Conservation (phyloP, 2,329 filamentous ascomycete genomes). For the Thelonectria rubi region DNA sequence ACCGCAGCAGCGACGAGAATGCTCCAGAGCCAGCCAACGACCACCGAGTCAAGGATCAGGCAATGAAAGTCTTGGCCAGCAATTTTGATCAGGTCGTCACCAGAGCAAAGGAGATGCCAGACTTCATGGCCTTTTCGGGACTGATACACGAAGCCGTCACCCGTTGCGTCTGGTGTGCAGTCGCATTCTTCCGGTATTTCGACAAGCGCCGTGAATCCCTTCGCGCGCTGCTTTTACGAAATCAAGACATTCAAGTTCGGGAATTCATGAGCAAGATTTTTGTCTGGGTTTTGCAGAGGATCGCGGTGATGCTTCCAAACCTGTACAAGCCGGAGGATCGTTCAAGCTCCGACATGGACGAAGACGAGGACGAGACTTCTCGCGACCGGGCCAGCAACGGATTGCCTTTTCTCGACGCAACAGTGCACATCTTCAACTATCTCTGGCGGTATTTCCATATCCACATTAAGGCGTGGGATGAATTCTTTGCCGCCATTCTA, state of each 20-base stretch:
- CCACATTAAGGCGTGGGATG: conserved; percentile 74
- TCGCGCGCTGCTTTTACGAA: conserved; percentile 71
- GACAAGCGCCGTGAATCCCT: conserved; percentile 63
- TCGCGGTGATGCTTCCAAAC: conserved; percentile 59
- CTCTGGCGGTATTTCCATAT: conserved; percentile 72
- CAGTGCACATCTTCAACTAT: conserved; percentile 59
- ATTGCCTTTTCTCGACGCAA: conserved; percentile 47
- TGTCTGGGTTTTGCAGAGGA: conserved; percentile 59
- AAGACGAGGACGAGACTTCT: conserved; percentile 37
- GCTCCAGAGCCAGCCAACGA: conserved; percentile 12
- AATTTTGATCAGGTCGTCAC: conserved; percentile 81
- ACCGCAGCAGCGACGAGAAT: conserved; percentile 22
- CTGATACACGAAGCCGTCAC: conserved; percentile 59
- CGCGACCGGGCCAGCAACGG: conserved; percentile 8
- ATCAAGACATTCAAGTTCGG: conserved; percentile 66
- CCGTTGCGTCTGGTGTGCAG: conserved; percentile 62
- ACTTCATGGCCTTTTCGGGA: conserved; percentile 65
- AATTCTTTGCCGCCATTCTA: conserved; percentile 77
- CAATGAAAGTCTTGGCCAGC: conserved; percentile 65
- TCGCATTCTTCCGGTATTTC: conserved; percentile 70
- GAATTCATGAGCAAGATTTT: conserved; percentile 61
- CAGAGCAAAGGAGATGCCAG: conserved; percentile 73
- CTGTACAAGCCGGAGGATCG: conserved; percentile 52
- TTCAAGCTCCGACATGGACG: conserved; percentile 42
- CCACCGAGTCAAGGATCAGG: conserved; percentile 54